Evolutionary conservation across 169 alveolate genomes (phyloP).

Genomic region (Amoebophrya sp.): DNA sequence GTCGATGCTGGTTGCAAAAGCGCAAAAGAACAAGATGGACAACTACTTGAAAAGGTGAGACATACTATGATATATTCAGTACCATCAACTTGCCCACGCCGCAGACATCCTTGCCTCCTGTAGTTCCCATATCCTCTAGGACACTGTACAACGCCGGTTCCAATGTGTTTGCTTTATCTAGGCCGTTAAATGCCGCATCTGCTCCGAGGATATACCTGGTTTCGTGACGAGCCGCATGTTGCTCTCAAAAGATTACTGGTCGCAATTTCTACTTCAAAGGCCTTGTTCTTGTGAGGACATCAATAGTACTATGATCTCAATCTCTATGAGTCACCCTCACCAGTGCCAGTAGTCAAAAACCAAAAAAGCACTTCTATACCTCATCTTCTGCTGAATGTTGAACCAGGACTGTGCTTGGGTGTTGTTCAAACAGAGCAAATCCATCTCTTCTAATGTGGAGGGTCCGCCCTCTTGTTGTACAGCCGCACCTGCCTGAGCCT

Average conservation of each 20-base stretch:
- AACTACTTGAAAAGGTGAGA: not conserved
- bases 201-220: not conserved
- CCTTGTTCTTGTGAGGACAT: too few species aligned
- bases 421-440: not conserved
- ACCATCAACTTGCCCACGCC: constrained; percentile 13
- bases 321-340: too few species aligned
- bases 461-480: not conserved
- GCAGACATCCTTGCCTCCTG: not conserved
- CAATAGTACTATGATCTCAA: too few species aligned
- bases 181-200: not conserved
- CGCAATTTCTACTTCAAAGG: not conserved
- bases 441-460: not conserved
- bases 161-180: not conserved
- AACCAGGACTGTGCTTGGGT: not conserved
- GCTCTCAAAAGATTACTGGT: not conserved
- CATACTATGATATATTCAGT: not conserved
- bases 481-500: not conserved
- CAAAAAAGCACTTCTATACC: not conserved
- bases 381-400: not conserved
- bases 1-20: not conserved
- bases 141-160: not conserved
- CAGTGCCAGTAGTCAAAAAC: not conserved
- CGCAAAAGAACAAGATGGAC: not conserved
- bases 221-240: not conserved
- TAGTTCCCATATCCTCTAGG: not conserved